Evolutionary conservation across 352 stramenopile genomes (phyloP).

Genomic region (Phytophthora pistaciae): DNA sequence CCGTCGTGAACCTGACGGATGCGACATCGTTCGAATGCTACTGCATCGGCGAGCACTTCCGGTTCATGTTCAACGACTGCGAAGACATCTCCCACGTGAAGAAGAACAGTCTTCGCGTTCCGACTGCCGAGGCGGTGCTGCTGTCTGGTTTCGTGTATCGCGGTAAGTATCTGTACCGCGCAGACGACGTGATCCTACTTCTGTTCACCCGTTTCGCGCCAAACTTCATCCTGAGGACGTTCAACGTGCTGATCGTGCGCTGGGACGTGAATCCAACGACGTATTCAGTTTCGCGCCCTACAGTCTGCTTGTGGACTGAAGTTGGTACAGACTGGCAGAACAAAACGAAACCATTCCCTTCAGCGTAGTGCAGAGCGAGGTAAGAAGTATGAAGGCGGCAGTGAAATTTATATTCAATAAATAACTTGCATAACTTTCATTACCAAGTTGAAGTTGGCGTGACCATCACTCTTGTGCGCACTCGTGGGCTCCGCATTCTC

Average conservation of each 20-base stretch:
- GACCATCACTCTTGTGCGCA: conserved; percentile 49
- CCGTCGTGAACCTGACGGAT: conserved; percentile 33
- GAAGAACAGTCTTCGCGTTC: conserved; percentile 30
- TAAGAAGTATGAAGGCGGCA: not conserved
- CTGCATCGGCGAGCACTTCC: conserved; percentile 42
- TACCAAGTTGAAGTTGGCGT: conserved; percentile 39
- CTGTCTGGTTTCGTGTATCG: conserved; percentile 42
- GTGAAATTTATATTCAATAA: conserved; percentile 8
- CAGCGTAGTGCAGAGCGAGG: conserved; percentile 18
- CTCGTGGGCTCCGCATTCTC: conserved; percentile 21
- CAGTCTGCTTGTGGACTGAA: conserved; percentile 47
- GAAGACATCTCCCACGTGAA: conserved; percentile 43
- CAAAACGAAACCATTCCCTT: conserved; percentile 47
- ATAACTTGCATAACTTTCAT: conserved; percentile 17
- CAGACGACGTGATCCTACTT: conserved; percentile 39
- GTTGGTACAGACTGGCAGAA: conserved; percentile 43
- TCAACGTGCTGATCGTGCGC: conserved; percentile 49
- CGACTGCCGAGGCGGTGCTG: conserved; percentile 33
- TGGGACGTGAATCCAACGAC: conserved; percentile 43
- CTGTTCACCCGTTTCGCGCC: conserved; percentile 40
- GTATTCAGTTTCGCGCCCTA: conserved; percentile 38
- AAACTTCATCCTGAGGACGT: conserved; percentile 39
- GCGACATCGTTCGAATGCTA: conserved; percentile 43
- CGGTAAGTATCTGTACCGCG: conserved; percentile 40
- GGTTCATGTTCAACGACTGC: conserved; percentile 46